A percentile compares a stretch with the other conserved stretches of the same genome.
Conservation (phyloP, 2,329 filamentous ascomycete species). For the Penicillium capsulatum region DNA sequence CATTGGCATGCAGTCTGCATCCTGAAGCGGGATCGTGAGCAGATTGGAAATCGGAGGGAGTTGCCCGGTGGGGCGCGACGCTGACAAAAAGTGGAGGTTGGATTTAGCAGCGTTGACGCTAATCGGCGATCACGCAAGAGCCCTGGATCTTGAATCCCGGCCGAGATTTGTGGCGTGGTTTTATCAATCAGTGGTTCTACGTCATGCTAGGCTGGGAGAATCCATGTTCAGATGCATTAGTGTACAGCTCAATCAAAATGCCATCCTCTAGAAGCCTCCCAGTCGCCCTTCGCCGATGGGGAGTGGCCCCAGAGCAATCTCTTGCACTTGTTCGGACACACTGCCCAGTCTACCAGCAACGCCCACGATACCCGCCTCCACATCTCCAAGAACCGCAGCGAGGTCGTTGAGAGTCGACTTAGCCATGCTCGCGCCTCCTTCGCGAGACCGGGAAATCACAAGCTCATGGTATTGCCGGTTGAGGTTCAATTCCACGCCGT, state of each 20-base stretch:
- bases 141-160: too few species aligned
- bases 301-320: constrained; percentile 48
- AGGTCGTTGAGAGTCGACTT: constrained; percentile 45
- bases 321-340: constrained; percentile 58
- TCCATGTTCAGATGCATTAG: constrained; percentile 4
- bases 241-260: constrained; percentile 17
- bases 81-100: constrained; percentile 16
- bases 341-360: constrained; percentile 59
- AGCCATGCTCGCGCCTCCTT: constrained; percentile 43
- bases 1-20: too few species aligned
- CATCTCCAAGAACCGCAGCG: constrained; percentile 58
- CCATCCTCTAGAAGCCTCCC: constrained; percentile 14
- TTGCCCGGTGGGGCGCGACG: too few species aligned
- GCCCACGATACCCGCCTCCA: constrained; percentile 61
- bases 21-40: too few species aligned
- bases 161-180: constrained; percentile 20
- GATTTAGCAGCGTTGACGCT: constrained; percentile 18
- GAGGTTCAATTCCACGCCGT: constrained; percentile 58
- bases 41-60: too few species aligned
- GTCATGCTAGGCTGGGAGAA: too few species aligned
- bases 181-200: too few species aligned
- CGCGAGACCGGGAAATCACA: constrained; percentile 40
- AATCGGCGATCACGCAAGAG: constrained; percentile 30
- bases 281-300: constrained; percentile 26
- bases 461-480: constrained; percentile 58